Evolutionary conservation across 495 filamentous ascomycete species (phyloP).

Genomic region (Aspergillus hancockii): DNA sequence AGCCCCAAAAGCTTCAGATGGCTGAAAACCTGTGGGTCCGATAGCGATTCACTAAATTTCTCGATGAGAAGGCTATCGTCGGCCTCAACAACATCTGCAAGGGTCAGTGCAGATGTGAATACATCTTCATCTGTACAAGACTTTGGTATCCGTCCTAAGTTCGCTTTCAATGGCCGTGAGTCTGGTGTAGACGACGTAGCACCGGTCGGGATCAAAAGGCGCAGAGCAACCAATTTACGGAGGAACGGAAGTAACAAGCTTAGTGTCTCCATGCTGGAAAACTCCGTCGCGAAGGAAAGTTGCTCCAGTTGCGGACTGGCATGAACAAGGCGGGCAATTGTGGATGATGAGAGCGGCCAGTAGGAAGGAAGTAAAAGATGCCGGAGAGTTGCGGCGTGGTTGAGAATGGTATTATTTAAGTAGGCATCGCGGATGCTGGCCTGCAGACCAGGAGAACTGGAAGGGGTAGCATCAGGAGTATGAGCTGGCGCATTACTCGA

Average conservation of each 20-base stretch:
- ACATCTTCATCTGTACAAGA: constrained; percentile 9
- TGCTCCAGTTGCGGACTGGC: constrained; percentile 61
- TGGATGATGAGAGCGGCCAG: constrained; percentile 52
- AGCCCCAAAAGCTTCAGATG: constrained; percentile 40
- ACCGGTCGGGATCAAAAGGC: constrained; percentile 43
- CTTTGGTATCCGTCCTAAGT: neutral
- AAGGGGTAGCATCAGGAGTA: constrained; percentile 30
- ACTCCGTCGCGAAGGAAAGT: constrained; percentile 50
- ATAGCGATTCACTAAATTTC: constrained; percentile 35
- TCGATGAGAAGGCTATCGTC: constrained; percentile 38
- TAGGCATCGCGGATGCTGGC: constrained; percentile 45
- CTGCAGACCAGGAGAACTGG: constrained; percentile 25
- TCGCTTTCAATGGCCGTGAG: neutral
- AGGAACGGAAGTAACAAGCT: constrained; percentile 51
- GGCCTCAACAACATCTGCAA: constrained; percentile 39
- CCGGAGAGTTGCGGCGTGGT: constrained; percentile 53
- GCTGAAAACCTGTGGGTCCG: constrained; percentile 36
- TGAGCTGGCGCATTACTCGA: constrained; percentile 20
- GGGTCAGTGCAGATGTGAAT: constrained; percentile 22
- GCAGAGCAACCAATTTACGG: constrained; percentile 42
- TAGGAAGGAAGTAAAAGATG: constrained; percentile 59
- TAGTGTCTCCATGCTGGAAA: constrained; percentile 43
- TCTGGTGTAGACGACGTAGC: constrained; percentile 15
- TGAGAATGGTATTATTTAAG: constrained; percentile 42
- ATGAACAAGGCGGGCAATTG: constrained; percentile 52